phyloP scores from a whole-genome alignment of 208 protist species.

The Crithidia brevicula region DNA sequence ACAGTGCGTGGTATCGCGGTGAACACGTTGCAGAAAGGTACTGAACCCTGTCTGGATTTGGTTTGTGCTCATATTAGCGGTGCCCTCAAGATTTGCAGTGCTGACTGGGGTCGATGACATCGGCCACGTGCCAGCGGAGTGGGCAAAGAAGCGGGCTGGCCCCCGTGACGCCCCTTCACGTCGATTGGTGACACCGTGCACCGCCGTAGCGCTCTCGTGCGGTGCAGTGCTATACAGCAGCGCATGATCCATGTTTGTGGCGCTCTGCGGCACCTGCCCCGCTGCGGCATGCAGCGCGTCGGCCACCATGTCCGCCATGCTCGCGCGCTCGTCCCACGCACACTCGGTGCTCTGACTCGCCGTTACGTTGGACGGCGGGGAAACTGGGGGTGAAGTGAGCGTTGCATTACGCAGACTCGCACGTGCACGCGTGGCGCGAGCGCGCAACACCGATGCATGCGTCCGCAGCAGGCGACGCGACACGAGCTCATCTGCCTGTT shows the following conservation, averaged over 20 bases:
- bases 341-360: not conserved
- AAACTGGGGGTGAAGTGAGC: not conserved
- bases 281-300: not conserved
- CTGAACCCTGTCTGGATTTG: no score
- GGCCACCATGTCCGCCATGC: not conserved
- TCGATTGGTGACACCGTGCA: no score
- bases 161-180: no score
- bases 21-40: not conserved
- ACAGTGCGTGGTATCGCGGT: not conserved
- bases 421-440: not conserved
- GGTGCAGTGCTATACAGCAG: no score
- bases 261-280: not conserved
- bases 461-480: conserved; percentile 1
- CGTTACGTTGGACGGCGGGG: no score
- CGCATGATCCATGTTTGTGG: not conserved
- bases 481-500: conserved; percentile 9
- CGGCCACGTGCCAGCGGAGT: not conserved
- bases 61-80: no score
- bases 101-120: no score
- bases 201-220: no score
- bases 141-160: no score
- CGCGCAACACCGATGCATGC: conserved; percentile 10
- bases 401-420: not conserved
- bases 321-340: not conserved
- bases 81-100: no score